Conservation (phyloP, 495 filamentous ascomycete genomes). For the Neurospora hispaniola region DNA sequence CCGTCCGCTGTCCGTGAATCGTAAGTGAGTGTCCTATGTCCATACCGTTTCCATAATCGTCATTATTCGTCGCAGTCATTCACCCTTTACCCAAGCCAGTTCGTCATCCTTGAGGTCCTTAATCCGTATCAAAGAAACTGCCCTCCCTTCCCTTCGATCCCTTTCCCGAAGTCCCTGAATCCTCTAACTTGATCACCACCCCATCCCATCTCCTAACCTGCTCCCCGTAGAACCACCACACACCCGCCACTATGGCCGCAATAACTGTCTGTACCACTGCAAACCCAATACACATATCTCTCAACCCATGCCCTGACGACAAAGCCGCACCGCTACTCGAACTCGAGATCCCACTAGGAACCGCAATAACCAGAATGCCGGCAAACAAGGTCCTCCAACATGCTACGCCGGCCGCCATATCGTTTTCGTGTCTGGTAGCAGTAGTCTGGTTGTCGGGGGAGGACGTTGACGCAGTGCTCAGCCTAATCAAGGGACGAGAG, state of each 20-base stretch:
- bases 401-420: conserved; percentile 29
- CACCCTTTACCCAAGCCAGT: background rate
- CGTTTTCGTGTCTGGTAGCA: conserved; percentile 26
- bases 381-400: conserved; percentile 24
- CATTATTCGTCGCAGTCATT: background rate
- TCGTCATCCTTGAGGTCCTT: background rate
- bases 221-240: conserved; percentile 32
- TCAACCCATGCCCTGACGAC: conserved; percentile 23
- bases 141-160: conserved; percentile 26
- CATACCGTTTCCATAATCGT: background rate
- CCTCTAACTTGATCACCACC: conserved; percentile 29
- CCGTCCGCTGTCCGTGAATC: background rate
- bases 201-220: conserved; percentile 27
- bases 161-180: conserved; percentile 4
- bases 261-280: conserved; percentile 25
- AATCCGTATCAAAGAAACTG: conserved; percentile 39
- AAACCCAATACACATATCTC: conserved; percentile 22
- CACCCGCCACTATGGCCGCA: conserved; percentile 12
- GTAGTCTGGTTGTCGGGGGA: conserved; percentile 23
- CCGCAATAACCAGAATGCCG: conserved; percentile 29
- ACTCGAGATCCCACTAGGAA: conserved; percentile 16
- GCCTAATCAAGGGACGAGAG: conserved; percentile 22
- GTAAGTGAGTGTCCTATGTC: background rate
- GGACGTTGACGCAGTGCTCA: conserved; percentile 32
- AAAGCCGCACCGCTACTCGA: conserved; percentile 6